phyloP scores from a whole-genome alignment of 2,329 filamentous ascomycete species.

The Davidsoniella eucalypti region DNA sequence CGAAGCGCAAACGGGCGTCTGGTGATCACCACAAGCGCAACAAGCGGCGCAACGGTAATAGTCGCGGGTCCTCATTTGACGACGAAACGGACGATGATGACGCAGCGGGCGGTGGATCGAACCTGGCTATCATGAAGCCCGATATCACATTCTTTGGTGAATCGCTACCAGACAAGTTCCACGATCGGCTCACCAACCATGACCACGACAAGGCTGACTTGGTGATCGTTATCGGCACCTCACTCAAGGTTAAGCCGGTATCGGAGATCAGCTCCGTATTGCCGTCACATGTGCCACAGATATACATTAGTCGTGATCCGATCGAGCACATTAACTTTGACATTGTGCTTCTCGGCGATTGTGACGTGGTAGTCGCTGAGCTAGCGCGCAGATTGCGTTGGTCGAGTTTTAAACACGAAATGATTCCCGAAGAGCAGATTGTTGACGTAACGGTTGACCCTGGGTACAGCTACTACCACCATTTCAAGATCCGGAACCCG shows the following conservation, averaged over 20 bases:
- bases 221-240: slow-evolving; percentile 90
- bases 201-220: slow-evolving; percentile 72
- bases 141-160: slow-evolving; percentile 98
- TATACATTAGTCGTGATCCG: slow-evolving; percentile 75
- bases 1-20: slow-evolving; percentile 26
- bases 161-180: slow-evolving; percentile 69
- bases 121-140: slow-evolving; percentile 77
- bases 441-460: slow-evolving; percentile 38
- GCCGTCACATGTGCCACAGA: slow-evolving; percentile 66
- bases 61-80: slow-evolving; percentile 17
- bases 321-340: slow-evolving; percentile 88
- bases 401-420: slow-evolving; percentile 57
- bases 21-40: slow-evolving; percentile 19
- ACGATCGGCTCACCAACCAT: slow-evolving; percentile 59
- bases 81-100: slow-evolving; percentile 16
- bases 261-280: slow-evolving; percentile 76
- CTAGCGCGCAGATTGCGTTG: slow-evolving; percentile 69
- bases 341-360: slow-evolving; percentile 89
- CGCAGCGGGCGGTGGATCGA: slow-evolving; percentile 34
- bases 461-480: slow-evolving; percentile 22
- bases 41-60: slow-evolving; percentile 5
- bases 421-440: slow-evolving; percentile 54
- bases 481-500: slow-evolving; percentile 20
- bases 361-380: slow-evolving; percentile 78
- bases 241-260: slow-evolving; percentile 87